Evolutionary conservation across 257 asterid species (phyloP), one percentile per base, ranked within the genome.

Genomic region (Gentiana macrophylla): DNA sequence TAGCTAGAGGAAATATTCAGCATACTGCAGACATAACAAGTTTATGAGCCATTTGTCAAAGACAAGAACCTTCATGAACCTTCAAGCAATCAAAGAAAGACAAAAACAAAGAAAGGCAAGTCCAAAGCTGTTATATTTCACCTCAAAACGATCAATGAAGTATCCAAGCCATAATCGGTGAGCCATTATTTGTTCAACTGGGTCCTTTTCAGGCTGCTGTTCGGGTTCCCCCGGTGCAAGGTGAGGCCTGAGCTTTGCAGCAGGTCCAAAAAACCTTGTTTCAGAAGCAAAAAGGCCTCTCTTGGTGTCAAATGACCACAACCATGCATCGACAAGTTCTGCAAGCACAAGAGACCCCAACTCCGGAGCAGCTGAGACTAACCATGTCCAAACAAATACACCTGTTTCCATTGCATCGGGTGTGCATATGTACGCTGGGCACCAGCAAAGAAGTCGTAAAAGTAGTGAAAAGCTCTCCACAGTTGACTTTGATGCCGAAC

Each of bases 361-460:
- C 70, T 80, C 86, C 71, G 97, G 99, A 65, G 99, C 94, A 69
- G 99, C 99, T 61, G 99, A 86, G 69, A 92, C 99, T 62, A 92
- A 69, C 99, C 99, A 92, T 46, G 95, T 88, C 97, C 99, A 92
- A 70, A 85, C 75, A 71, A 80, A 92, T 60, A 92, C 94, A 7
- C 99, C 99, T 63, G 96, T 92, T 67, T 92, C 97, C 78, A 85
- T 89, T 9, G 99, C 97, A 64, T 92, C 94, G 62, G 84, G 77
- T 35, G 95, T 88, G 63, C 90, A 72, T 72, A 92, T 82, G 82
- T 92, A 92, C 67, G 97, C 99, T 56, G 99, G 99, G 78, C 97
- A 92, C 99, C 99, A 92, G 85, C 99, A 92, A 72, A 92, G 95
- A 68, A 92, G 95, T 60, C 97, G 97, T 50, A 92, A 80, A 76